Percentiles rank a stretch among this genome's conserved stretches.
These are phyloP conservation scores for Entomortierella beljakovae DNA, from an alignment of 192 early-diverging fungal species.

Conservation along the genomic window DNA sequence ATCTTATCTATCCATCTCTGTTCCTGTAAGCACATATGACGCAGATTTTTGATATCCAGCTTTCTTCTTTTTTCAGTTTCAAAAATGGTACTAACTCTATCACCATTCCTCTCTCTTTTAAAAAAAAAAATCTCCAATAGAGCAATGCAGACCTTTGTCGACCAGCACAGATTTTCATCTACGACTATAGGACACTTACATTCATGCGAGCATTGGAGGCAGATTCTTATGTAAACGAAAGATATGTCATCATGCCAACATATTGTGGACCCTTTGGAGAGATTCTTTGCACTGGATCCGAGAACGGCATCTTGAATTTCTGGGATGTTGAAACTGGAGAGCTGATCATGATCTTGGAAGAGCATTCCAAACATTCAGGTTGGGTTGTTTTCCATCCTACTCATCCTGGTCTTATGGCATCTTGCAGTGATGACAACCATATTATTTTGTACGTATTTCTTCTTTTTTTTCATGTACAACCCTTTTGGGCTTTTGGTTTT, in stretches of 20 bases:
- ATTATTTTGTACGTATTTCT: conserved; percentile 36
- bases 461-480: neutral
- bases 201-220: conserved; percentile 26
- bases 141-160: conserved; percentile 18
- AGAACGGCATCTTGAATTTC: conserved; percentile 38
- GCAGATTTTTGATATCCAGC: neutral
- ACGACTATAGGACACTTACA: conserved; percentile 5
- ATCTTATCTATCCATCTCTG: conserved; percentile 18
- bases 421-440: conserved; percentile 42
- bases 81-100: neutral
- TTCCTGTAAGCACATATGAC: neutral
- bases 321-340: conserved; percentile 51
- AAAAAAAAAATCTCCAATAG: neutral
- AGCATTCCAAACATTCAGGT: conserved; percentile 39
- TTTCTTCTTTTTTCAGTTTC: neutral
- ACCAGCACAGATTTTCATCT: conserved; percentile 31
- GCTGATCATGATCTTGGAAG: conserved; percentile 20
- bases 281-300: conserved; percentile 39
- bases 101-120: neutral
- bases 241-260: conserved; percentile 24
- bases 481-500: neutral
- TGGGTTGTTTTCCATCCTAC: conserved; percentile 16
- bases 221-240: conserved; percentile 26
- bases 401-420: conserved; percentile 29
- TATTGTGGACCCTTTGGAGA: conserved; percentile 27